Percentiles rank a stretch among this genome's conserved stretches.
Conservation (phyloP, 2,329 filamentous ascomycete genomes). For the Zymoseptoria crescenta region DNA sequence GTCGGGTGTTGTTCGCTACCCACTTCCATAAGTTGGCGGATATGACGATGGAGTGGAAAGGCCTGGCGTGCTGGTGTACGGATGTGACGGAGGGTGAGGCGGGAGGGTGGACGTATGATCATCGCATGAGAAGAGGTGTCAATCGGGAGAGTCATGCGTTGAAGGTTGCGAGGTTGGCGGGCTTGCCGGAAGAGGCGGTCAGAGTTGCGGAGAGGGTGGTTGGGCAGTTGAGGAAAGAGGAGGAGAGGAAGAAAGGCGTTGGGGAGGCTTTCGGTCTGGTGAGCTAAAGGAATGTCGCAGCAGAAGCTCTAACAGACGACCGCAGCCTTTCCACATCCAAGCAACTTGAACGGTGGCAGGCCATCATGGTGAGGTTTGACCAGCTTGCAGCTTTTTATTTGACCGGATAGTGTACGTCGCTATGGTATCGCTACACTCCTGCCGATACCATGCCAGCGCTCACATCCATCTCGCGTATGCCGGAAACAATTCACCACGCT, state of each 20-base stretch:
- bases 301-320: too few species aligned
- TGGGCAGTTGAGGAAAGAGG: slow-evolving; percentile 2
- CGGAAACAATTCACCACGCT: too few species aligned
- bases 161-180: slow-evolving; percentile 86
- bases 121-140: slow-evolving; percentile 70
- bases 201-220: slow-evolving; percentile 57
- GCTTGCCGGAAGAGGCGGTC: slow-evolving; percentile 64
- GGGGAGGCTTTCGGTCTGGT: too few species aligned
- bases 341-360: too few species aligned
- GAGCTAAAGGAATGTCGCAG: too few species aligned
- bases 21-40: slow-evolving; percentile 86
- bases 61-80: slow-evolving; percentile 74
- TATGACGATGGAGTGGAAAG: slow-evolving; percentile 54
- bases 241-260: background rate
- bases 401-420: too few species aligned
- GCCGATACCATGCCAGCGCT: too few species aligned
- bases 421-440: too few species aligned
- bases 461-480: too few species aligned
- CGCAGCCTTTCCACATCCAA: too few species aligned
- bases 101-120: slow-evolving; percentile 70
- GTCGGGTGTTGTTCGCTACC: slow-evolving; percentile 82
- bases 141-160: slow-evolving; percentile 85
- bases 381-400: too few species aligned
- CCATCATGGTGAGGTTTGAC: too few species aligned
- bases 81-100: slow-evolving; percentile 67